phyloP scores from a whole-genome alignment of 2,329 filamentous ascomycete species.

The Pseudocercospora eumusae region DNA sequence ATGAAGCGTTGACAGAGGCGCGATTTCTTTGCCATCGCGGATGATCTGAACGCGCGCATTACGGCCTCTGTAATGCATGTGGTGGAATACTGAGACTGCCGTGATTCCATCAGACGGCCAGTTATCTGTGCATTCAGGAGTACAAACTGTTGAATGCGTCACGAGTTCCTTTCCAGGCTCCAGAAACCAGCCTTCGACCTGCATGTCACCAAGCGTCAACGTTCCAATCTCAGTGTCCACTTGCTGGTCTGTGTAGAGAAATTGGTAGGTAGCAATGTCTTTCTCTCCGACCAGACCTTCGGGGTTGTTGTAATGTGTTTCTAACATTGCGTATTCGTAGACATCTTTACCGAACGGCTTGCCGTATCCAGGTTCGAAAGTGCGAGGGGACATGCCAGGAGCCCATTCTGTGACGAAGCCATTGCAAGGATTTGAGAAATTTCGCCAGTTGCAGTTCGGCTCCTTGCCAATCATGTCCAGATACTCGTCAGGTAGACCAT shows the following conservation, averaged over 20 bases:
- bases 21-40: slow-evolving; percentile 25
- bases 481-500: slow-evolving; percentile 15
- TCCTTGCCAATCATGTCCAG: slow-evolving; percentile 22
- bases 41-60: slow-evolving; percentile 26
- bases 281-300: slow-evolving; percentile 19
- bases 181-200: slow-evolving; percentile 24
- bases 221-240: slow-evolving; percentile 26
- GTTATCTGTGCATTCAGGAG: slow-evolving; percentile 24
- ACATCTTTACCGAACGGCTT: slow-evolving; percentile 25
- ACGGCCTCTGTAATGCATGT: slow-evolving; percentile 27
- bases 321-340: slow-evolving; percentile 27
- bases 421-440: slow-evolving; percentile 27
- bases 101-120: slow-evolving; percentile 27
- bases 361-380: slow-evolving; percentile 26
- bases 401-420: slow-evolving; percentile 28
- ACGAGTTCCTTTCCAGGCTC: slow-evolving; percentile 25
- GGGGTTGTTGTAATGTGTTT: slow-evolving; percentile 29
- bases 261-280: slow-evolving; percentile 21
- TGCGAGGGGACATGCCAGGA: slow-evolving; percentile 27
- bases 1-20: slow-evolving; percentile 21
- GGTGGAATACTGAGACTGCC: slow-evolving; percentile 27
- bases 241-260: slow-evolving; percentile 22
- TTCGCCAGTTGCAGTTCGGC: slow-evolving; percentile 23
- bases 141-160: slow-evolving; percentile 23
- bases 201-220: slow-evolving; percentile 24